Conservation (phyloP, 768 basidiomycete species). For the Crepidotus variabilis region DNA sequence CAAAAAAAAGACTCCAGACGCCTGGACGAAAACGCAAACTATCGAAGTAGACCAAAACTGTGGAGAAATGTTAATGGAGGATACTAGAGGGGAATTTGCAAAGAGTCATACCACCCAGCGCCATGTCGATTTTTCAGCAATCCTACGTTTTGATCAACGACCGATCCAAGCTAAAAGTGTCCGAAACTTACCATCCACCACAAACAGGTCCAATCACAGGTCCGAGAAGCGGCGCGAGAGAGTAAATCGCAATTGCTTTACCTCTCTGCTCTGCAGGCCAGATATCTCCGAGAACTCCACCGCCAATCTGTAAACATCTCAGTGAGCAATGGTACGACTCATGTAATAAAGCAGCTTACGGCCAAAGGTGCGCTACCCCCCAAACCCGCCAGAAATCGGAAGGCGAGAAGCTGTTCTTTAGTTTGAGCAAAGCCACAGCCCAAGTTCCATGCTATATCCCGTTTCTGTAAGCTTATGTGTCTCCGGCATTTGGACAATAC, state of each 20-base stretch:
- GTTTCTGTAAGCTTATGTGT: not conserved
- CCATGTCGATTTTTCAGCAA: constrained; percentile 64
- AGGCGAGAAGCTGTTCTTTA: constrained; percentile 55
- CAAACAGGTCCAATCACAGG: constrained; percentile 62
- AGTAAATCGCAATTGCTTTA: constrained; percentile 58
- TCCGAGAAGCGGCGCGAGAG: constrained; percentile 62
- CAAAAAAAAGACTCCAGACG: constrained; percentile 51
- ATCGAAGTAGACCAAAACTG: constrained; percentile 70
- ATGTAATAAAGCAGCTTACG: constrained; percentile 37
- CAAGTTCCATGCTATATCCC: constrained; percentile 50
- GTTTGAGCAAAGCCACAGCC: constrained; percentile 63
- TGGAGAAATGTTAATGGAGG: not conserved
- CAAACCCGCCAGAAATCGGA: constrained; percentile 66
- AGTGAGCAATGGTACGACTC: constrained; percentile 22
- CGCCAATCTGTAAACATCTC: constrained; percentile 41
- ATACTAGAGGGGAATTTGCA: no score
- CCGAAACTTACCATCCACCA: constrained; percentile 48
- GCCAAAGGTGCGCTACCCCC: constrained; percentile 71
- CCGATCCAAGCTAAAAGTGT: not conserved
- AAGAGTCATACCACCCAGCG: constrained; percentile 57
- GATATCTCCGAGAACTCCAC: constrained; percentile 62
- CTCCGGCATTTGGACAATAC: not conserved
- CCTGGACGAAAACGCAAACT: constrained; percentile 49
- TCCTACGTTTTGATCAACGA: constrained; percentile 27
- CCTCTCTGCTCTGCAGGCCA: constrained; percentile 63